These are phyloP conservation scores for Phialophora expanda DNA, from an alignment of 2,329 filamentous ascomycete genomes.

Conservation along the genomic window DNA sequence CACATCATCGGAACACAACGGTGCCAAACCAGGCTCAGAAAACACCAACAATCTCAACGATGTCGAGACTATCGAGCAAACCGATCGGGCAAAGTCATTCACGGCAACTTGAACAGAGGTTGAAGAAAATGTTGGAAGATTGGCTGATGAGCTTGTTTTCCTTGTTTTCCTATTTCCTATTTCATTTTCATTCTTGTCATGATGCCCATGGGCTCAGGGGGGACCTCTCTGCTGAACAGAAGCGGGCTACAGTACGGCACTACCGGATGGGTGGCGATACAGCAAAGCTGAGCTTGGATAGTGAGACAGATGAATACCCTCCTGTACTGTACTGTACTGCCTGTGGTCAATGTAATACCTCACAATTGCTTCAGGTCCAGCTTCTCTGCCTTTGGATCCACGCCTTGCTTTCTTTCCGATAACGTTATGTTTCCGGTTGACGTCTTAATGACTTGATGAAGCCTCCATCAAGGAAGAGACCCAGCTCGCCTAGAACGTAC, in stretches of 20 bases:
- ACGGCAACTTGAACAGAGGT: not conserved
- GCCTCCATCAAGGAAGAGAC: not conserved
- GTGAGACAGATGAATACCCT: slow-evolving; percentile 7
- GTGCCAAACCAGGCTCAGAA: not conserved
- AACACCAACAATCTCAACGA: not conserved
- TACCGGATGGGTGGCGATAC: not conserved
- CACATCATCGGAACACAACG: not conserved
- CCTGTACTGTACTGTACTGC: slow-evolving; percentile 11
- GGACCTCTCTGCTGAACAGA: not conserved
- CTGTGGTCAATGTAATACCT: slow-evolving; percentile 2
- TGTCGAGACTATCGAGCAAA: not conserved
- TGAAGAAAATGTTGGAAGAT: not conserved
- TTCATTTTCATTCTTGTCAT: slow-evolving; percentile 5
- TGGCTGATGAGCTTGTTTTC: not conserved
- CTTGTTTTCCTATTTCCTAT: not conserved
- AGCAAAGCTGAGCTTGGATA: slow-evolving; percentile 14
- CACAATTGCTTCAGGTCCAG: not conserved
- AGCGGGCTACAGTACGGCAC: not conserved
- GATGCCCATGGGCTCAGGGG: not conserved
- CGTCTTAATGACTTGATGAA: not conserved
- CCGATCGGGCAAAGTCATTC: not conserved
- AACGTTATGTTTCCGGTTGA: not conserved
- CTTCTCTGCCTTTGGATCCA: not conserved
- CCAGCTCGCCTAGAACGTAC: slow-evolving; percentile 72
- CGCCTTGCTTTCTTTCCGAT: not conserved